phyloP scores from a whole-genome alignment of 129 eudicot species.

The Rutidosis leptorrhynchoides region DNA sequence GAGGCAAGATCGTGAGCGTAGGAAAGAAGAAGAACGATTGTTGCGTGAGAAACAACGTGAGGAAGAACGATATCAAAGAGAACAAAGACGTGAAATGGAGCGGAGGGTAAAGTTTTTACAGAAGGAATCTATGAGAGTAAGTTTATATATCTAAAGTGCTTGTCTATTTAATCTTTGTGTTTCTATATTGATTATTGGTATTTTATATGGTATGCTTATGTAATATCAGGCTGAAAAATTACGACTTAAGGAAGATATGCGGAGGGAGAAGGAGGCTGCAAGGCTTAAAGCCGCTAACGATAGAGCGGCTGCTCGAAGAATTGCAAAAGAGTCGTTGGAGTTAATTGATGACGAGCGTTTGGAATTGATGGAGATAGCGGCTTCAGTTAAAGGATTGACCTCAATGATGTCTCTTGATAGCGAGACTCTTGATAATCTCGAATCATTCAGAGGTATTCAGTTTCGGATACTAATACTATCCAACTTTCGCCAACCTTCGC shows the following conservation, averaged over 20 bases:
- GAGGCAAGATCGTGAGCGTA: constrained; percentile 86
- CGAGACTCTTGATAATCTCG: constrained; percentile 66
- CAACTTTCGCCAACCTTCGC: background rate
- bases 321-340: constrained; percentile 83
- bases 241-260: constrained; percentile 82
- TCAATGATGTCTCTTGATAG: constrained; percentile 74
- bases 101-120: constrained; percentile 73
- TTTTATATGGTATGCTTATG: background rate
- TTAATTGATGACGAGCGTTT: constrained; percentile 80
- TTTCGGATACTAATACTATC: background rate
- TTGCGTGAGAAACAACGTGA: constrained; percentile 91
- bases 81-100: constrained; percentile 95
- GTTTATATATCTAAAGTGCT: constrained; percentile 18
- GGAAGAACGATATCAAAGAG: constrained; percentile 85
- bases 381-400: constrained; percentile 59
- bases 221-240: constrained; percentile 66
- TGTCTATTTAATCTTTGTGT: background rate
- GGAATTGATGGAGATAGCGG: constrained; percentile 92
- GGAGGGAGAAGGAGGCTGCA: constrained; percentile 88
- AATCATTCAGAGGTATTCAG: constrained; percentile 54
- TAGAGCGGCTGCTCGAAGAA: constrained; percentile 87
- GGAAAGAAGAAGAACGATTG: constrained; percentile 87
- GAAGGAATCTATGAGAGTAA: constrained; percentile 79
- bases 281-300: constrained; percentile 82
- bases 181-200: constrained; percentile 4